Percentiles rank a stretch among this genome's conserved stretches.
Evolutionary conservation across 1,284 basidiomycete species (phyloP).

Genomic region (Naganishia sp.): DNA sequence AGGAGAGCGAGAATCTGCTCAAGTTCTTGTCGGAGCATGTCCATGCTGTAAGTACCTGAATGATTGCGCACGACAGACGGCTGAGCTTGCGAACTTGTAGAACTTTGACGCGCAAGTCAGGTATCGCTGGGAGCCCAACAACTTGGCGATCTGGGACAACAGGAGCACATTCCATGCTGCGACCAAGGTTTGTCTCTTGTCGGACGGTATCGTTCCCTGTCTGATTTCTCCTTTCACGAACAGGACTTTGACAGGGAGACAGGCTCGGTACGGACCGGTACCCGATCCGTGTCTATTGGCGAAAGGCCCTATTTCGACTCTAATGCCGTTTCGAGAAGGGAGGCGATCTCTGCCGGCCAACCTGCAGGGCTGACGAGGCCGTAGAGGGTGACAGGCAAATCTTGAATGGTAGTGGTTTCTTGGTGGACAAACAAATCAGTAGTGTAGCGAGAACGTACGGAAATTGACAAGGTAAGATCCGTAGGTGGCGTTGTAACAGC

Average conservation of each 20-base stretch:
- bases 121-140: conserved; percentile 55
- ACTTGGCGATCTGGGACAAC: conserved; percentile 57
- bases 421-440: background rate
- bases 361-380: background rate
- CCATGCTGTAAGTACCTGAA: background rate
- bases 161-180: conserved; percentile 41
- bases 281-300: conserved; percentile 66
- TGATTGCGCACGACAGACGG: background rate
- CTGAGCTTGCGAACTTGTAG: conserved; percentile 33
- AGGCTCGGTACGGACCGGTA: conserved; percentile 56
- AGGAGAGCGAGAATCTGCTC: conserved; percentile 60
- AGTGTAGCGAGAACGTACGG: too few relatives aligned
- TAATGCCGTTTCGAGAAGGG: conserved; percentile 34
- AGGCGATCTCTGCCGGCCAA: conserved; percentile 17
- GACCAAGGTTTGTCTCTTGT: conserved; percentile 1
- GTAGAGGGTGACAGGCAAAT: background rate
- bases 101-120: conserved; percentile 70
- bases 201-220: too few relatives aligned
- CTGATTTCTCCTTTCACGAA: background rate
- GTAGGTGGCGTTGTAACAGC: too few relatives aligned
- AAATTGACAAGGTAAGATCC: too few relatives aligned
- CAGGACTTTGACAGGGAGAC: conserved; percentile 58
- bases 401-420: background rate
- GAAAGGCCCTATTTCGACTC: conserved; percentile 66
- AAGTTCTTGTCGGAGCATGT: conserved; percentile 47